phyloP scores from a whole-genome alignment of 2,329 filamentous ascomycete species.

The Tolypocladium pustulatum region DNA sequence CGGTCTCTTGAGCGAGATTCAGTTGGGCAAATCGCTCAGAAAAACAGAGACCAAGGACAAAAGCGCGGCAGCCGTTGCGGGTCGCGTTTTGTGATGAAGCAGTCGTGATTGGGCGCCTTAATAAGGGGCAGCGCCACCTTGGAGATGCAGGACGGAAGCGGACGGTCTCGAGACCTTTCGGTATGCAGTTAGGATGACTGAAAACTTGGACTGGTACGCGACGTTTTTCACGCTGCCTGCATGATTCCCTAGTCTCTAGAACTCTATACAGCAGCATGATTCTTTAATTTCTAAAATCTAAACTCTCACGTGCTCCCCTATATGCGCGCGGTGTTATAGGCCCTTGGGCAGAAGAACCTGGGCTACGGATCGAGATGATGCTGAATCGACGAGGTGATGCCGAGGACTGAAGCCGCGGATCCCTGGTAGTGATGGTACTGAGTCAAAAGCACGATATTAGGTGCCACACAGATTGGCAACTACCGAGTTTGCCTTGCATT shows the following conservation, averaged over 20 bases:
- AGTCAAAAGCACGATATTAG: neutral
- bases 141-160: neutral
- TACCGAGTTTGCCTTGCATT: too few species aligned
- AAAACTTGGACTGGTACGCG: neutral
- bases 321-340: neutral
- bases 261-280: neutral
- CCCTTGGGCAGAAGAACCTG: neutral
- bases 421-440: neutral
- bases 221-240: neutral
- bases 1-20: constrained; percentile 72
- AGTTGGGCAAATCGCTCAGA: constrained; percentile 65
- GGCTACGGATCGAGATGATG: neutral
- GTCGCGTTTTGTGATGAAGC: constrained; percentile 54
- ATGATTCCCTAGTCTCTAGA: neutral
- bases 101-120: neutral
- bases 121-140: neutral
- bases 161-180: neutral
- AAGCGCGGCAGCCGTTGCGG: constrained; percentile 61
- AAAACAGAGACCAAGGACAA: constrained; percentile 88
- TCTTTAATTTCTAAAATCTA: neutral
- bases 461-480: neutral
- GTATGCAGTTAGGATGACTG: neutral
- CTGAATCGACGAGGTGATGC: neutral
- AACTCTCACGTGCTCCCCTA: neutral
- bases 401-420: neutral